Percentiles rank a stretch among this genome's conserved stretches.
Evolutionary conservation across 257 asterid species (phyloP).

Genomic region (Paraleonurus japonicus): DNA sequence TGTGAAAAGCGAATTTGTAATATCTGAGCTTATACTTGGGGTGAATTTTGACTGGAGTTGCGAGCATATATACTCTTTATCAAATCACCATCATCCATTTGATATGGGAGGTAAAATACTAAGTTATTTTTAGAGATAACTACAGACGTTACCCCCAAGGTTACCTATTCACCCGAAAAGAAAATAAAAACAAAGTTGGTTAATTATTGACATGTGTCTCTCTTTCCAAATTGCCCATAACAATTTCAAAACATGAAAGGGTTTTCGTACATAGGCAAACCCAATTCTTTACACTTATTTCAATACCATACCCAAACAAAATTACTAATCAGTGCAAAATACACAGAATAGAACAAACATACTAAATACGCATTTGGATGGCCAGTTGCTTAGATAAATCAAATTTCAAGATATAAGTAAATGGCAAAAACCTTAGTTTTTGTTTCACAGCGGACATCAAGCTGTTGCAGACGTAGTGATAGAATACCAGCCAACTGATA

Average conservation of each 20-base stretch:
- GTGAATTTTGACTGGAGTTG: neutral
- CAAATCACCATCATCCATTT: neutral
- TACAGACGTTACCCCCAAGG: neutral
- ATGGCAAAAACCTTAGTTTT: constrained; percentile 39
- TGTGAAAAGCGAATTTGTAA: neutral
- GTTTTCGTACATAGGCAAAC: neutral
- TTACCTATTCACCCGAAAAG: neutral
- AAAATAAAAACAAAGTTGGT: neutral
- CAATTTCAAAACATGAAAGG: no score
- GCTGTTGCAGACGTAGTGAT: constrained; percentile 48
- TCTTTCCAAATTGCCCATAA: neutral
- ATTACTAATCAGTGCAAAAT: neutral
- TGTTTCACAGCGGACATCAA: constrained; percentile 53
- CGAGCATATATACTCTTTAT: neutral
- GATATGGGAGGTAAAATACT: neutral
- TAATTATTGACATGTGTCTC: neutral
- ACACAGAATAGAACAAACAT: neutral
- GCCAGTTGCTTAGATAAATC: neutral
- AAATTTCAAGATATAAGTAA: neutral
- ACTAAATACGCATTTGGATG: neutral
- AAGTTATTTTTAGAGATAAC: neutral
- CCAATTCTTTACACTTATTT: neutral
- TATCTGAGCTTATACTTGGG: neutral
- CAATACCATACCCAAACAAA: neutral
- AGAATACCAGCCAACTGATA: constrained; percentile 41